Evolutionary conservation across 495 filamentous ascomycete genomes (phyloP).

Genomic region (Aspergillus nanangensis): DNA sequence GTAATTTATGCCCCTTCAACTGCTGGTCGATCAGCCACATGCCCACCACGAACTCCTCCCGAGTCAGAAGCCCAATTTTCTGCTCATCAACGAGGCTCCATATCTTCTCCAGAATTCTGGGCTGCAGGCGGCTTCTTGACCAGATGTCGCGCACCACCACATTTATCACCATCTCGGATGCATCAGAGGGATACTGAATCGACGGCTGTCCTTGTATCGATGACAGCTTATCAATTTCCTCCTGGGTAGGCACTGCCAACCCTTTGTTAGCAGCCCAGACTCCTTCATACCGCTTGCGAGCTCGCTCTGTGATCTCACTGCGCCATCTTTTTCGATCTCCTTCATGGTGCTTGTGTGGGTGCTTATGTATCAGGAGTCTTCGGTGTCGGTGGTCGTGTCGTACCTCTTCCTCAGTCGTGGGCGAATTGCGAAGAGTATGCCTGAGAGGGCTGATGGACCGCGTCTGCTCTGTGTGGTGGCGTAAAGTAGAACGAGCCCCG

Average conservation of each 20-base stretch:
- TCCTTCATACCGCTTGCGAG: slow-evolving; percentile 90
- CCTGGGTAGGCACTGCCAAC: slow-evolving; percentile 38
- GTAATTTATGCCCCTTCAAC: slow-evolving; percentile 83
- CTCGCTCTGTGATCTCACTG: slow-evolving; percentile 67
- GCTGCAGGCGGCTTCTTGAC: slow-evolving; percentile 67
- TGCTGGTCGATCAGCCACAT: slow-evolving; percentile 94
- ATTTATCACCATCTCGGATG: slow-evolving; percentile 61
- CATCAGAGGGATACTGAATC: slow-evolving; percentile 18
- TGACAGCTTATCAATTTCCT: slow-evolving; percentile 2
- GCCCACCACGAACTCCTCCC: slow-evolving; percentile 89
- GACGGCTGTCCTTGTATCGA: background rate
- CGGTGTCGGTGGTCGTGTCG: slow-evolving; percentile 34
- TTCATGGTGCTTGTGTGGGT: slow-evolving; percentile 83
- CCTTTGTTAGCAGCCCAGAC: slow-evolving; percentile 94
- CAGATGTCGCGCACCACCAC: slow-evolving; percentile 84
- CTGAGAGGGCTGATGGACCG: slow-evolving; percentile 59
- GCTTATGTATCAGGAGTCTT: slow-evolving; percentile 56
- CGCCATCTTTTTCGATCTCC: slow-evolving; percentile 82
- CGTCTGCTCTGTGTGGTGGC: slow-evolving; percentile 26
- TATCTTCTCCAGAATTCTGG: slow-evolving; percentile 67
- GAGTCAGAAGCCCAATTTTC: slow-evolving; percentile 54
- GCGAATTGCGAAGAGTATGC: slow-evolving; percentile 67
- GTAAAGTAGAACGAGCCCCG: slow-evolving; percentile 39
- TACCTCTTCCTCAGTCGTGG: slow-evolving; percentile 56
- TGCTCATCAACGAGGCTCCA: slow-evolving; percentile 79